Evolutionary conservation across 108 stramenopile genomes (phyloP).

Genomic region (Asterionellopsis glacialis): DNA sequence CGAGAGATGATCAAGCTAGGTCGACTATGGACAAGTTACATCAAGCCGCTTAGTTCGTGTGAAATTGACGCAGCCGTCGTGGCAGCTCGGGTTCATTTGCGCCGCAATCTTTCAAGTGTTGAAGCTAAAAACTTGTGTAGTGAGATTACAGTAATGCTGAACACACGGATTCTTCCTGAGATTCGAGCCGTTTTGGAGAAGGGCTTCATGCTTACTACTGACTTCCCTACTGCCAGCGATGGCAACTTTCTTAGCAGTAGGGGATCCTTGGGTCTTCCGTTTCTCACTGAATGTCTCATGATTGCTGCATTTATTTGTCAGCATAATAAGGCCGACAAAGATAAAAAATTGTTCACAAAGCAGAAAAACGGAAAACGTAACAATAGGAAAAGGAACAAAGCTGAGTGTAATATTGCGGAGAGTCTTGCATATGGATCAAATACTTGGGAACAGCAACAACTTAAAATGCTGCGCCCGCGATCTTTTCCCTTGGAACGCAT

Average conservation of each 20-base stretch:
- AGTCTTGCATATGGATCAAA: conserved; percentile 42
- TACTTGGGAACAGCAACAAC: conserved; percentile 29
- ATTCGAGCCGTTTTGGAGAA: neutral
- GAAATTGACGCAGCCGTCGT: neutral
- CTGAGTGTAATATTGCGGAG: conserved; percentile 18
- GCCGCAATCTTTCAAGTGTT: neutral
- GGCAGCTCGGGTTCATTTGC: neutral
- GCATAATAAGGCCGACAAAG: conserved; percentile 54
- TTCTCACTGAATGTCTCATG: conserved; percentile 50
- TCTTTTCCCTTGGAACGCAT: conserved; percentile 63
- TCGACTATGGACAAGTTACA: conserved; percentile 53
- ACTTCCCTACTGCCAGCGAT: neutral
- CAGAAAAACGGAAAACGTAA: conserved; percentile 45
- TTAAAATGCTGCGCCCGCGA: conserved; percentile 33
- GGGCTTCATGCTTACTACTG: neutral
- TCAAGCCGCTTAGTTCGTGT: conserved; percentile 29
- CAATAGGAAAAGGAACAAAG: conserved; percentile 13
- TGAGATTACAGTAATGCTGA: neutral
- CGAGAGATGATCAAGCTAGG: conserved; percentile 48
- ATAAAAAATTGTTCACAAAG: conserved; percentile 48
- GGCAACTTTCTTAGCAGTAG: neutral
- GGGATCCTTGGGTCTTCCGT: conserved; percentile 22
- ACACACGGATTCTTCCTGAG: neutral
- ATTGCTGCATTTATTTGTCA: conserved; percentile 73
- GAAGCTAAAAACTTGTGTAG: neutral